Evolutionary conservation across 495 filamentous ascomycete species (phyloP), one percentile per base, ranked within the genome.

Genomic region (Daldinia decipiens): DNA sequence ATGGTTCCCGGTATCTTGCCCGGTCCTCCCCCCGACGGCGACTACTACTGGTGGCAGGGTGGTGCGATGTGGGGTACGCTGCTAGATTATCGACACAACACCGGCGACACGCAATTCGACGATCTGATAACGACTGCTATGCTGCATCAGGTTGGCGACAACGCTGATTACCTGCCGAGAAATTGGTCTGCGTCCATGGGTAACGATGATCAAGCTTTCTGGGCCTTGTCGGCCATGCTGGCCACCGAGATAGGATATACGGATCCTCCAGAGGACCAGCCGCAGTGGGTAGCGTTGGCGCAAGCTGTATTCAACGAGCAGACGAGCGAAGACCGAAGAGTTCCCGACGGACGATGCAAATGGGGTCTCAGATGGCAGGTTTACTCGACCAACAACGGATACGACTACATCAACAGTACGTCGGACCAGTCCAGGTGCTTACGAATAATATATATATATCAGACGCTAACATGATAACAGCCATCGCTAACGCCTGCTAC

Each of bases 351-450:
- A 11, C 83, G 81, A 15, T 95, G 92, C 74, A 81, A 84, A 45
- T 92, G 92, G 68, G 92, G 92, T 8, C 81, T 94, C 55, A 81
- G 87, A 66, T 94, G 92, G 92, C 92, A 95, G 83, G 91, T 93
- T 59, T 91, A 85, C 76, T 80, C 86, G 11, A 91, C 88, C 72
- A 91, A 93, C 79, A 86, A 82, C 8, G 92, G 92, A 12, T 94
- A 91, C 74, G 84, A 87, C 47, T 88, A 89, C 67, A 92, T 91
- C 73, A 89, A 90, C 73, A 84, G 92, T 83, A 74, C 68, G 81
- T 85, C 82, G 12, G 26, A 40, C 13, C 13, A 34, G 1, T 9
- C 43, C 47, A 21, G 19, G 13, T 34, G 1, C 7, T 17, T 13
- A 21, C 17, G 27, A 12, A 36, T 19, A 13, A 47, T n/a, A 21